Evolutionary conservation across 257 asterid species (phyloP), one percentile per base, ranked within the genome.

Genomic region (Penstemon newberryi): DNA sequence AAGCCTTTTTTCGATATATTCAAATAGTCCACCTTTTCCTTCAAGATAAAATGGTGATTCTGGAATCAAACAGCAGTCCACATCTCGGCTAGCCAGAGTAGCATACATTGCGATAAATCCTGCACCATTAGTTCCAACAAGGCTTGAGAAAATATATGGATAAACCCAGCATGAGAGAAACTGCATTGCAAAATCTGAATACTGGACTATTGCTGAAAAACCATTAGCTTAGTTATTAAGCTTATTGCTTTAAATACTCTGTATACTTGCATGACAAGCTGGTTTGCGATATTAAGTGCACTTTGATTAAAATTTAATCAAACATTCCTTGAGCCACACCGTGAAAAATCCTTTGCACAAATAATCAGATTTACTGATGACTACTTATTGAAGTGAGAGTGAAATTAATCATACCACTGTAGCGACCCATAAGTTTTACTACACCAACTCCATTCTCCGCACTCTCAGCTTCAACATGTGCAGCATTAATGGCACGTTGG

Each of bases 401-500:
- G 33, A 50, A 7, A 56, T 52, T 67, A 60, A 65, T 75, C 78
- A 57, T 25, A 88, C 97, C 96, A 70, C 96, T 80, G 69, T 91
- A 83, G 69, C 96, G 97, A 45, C 97, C 97, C 96, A 91, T 89
- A 73, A 91, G 89, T 85, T 91, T 89, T 84, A 91, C 97, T 64
- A 91, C 80, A 71, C 97, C 97, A 55, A 91, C 80, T 66, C 97
- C 97, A 71, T 91, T 91, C 69, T 89, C 97, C 51, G 95, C 95
- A 77, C 97, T 91, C 78, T 74, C 75, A 73, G 97, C 96, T 84
- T 91, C 97, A 78, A 91, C 97, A 71, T 91, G 97, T 45, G 96
- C 96, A 70, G 97, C 97, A 87, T 91, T 85, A 61, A 91, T 91
- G 77, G 97, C 96, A 76, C 95, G 96, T 73, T 91, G 97, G 71